Percentiles rank a stretch among this genome's conserved stretches.
Evolutionary conservation across 306 rosid species (phyloP).

Genomic region (Lathyrus oleraceus): DNA sequence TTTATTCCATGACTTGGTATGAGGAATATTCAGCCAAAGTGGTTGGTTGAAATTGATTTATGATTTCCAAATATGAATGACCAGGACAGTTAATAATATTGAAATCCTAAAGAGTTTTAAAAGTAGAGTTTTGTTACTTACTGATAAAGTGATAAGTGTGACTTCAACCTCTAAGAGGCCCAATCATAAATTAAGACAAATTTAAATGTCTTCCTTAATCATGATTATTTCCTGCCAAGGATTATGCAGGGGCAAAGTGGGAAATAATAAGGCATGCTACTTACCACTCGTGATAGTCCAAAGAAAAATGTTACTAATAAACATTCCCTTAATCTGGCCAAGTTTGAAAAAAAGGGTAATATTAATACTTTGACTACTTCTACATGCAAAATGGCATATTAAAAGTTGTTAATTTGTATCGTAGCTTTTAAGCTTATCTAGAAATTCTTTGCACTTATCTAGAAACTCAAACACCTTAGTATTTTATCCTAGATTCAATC

Average conservation of each 20-base stretch:
- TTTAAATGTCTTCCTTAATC: background rate
- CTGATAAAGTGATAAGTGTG: background rate
- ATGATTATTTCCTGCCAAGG: background rate
- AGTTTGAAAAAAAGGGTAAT: background rate
- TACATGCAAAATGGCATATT: background rate
- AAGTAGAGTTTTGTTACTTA: background rate
- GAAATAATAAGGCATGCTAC: conserved; percentile 6
- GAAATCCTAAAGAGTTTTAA: background rate
- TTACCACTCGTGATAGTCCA: background rate
- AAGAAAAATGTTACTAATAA: background rate
- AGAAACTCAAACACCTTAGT: background rate
- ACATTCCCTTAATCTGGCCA: conserved; percentile 2
- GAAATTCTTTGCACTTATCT: background rate
- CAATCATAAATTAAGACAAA: background rate
- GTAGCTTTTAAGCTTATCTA: background rate
- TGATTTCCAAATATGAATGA: conserved; percentile 28
- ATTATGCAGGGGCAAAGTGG: background rate
- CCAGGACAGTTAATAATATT: conserved; percentile 10
- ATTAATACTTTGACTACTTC: conserved; percentile 27
- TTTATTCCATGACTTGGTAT: conserved; percentile 29
- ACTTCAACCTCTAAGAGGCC: background rate
- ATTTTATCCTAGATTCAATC: too few relatives aligned
- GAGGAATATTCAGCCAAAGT: conserved; percentile 13
- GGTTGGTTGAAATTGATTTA: background rate
- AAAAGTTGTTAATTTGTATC: background rate